These are phyloP conservation scores for Cetraspora pellucida DNA, from an alignment of 192 early-diverging fungal species.

Conservation along the genomic window DNA sequence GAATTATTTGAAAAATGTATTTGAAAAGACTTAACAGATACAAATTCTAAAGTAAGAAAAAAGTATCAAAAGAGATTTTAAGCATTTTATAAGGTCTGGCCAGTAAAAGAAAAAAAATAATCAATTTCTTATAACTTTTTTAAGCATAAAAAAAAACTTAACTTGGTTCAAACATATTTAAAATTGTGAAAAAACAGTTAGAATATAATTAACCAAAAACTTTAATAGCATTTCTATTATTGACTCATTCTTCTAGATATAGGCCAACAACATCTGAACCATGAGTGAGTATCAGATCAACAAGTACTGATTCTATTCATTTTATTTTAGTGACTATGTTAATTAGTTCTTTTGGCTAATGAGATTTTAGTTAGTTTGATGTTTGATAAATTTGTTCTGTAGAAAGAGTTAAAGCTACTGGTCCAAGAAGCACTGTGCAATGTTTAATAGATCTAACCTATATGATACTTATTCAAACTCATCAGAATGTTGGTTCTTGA, in stretches of 20 bases:
- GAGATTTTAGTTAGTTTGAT: no score
- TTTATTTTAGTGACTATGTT: no score
- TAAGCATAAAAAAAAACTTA: background rate
- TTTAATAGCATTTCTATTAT: background rate
- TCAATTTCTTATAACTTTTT: conserved; percentile 14
- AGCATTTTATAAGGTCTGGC: conserved; percentile 42
- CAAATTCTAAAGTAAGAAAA: conserved; percentile 43
- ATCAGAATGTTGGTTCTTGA: no score
- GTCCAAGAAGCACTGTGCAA: no score
- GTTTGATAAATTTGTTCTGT: no score
- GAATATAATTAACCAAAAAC: conserved; percentile 20
- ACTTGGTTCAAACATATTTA: background rate
- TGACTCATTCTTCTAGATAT: background rate
- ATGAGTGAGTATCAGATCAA: background rate
- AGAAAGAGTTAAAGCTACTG: no score
- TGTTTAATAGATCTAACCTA: no score
- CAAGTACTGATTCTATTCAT: background rate
- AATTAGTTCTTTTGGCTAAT: no score
- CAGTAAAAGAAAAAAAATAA: conserved; percentile 44
- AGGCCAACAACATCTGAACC: background rate
- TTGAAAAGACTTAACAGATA: conserved; percentile 46
- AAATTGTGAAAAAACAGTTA: conserved; percentile 29
- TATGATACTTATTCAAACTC: no score
- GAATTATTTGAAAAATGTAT: conserved; percentile 43
- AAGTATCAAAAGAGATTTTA: conserved; percentile 42